Percentiles rank a stretch among this genome's conserved stretches.
phyloP scores from a whole-genome alignment of 495 filamentous ascomycete species.

The Talaromyces liani region DNA sequence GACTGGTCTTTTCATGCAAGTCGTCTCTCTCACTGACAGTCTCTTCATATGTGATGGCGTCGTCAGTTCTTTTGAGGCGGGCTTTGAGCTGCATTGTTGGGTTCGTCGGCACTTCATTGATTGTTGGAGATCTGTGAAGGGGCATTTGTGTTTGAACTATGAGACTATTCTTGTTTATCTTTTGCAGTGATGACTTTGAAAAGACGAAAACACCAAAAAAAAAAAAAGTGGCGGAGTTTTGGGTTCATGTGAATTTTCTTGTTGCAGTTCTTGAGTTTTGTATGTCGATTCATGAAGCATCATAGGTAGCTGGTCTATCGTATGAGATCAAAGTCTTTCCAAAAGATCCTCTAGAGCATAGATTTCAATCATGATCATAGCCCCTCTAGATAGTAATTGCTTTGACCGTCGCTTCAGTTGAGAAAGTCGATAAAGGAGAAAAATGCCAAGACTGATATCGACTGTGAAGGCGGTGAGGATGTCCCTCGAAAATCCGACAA shows the following conservation, averaged over 20 bases:
- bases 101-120: not conserved
- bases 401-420: not conserved
- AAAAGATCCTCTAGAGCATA: not conserved
- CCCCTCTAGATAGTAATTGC: too few species aligned
- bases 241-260: not conserved
- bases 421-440: not conserved
- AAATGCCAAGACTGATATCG: not conserved
- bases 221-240: not conserved
- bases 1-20: not conserved
- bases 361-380: not conserved
- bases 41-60: not conserved
- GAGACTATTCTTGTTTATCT: not conserved
- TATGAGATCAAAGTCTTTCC: not conserved
- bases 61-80: not conserved
- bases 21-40: not conserved
- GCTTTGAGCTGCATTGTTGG: not conserved
- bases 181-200: not conserved
- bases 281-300: not conserved
- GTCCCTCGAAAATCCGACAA: not conserved
- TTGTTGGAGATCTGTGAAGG: not conserved
- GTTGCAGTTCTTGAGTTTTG: not conserved
- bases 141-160: not conserved
- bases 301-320: not conserved
- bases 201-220: not conserved
- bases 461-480: not conserved